Conservation (phyloP, 2,329 filamentous ascomycete genomes). For the Zalaria obscura region DNA sequence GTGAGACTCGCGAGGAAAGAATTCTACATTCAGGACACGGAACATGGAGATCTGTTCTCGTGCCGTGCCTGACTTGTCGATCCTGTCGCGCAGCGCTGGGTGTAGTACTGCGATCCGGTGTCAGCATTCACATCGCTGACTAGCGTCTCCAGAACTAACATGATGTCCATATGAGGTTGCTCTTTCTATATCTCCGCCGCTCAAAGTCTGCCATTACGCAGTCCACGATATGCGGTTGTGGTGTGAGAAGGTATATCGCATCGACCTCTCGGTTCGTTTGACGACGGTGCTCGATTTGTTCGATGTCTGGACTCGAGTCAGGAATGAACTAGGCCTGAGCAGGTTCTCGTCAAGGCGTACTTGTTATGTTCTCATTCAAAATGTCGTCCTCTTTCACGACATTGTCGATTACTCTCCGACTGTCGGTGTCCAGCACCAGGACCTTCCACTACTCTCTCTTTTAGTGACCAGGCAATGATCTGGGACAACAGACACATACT, state of each 20-base stretch:
- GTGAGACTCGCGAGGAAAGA: constrained; percentile 79
- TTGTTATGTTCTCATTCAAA: constrained; percentile 89
- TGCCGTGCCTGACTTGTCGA: constrained; percentile 56
- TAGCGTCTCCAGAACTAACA: constrained; percentile 25
- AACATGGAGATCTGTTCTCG: constrained; percentile 67
- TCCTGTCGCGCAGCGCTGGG: constrained; percentile 53
- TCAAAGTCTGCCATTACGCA: constrained; percentile 90
- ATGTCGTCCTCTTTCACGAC: constrained; percentile 92
- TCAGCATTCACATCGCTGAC: constrained; percentile 7
- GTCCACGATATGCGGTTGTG: constrained; percentile 77
- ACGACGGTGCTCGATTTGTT: constrained; percentile 78
- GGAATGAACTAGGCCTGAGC: constrained; percentile 1
- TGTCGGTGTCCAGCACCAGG: constrained; percentile 71
- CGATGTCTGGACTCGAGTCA: constrained; percentile 57
- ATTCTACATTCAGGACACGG: constrained; percentile 75
- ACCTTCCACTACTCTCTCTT: constrained; percentile 70
- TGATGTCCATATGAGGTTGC: constrained; percentile 75
- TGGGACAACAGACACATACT: constrained; percentile 10
- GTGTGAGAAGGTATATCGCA: constrained; percentile 82
- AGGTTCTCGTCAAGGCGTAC: constrained; percentile 36
- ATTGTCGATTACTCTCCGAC: constrained; percentile 78
- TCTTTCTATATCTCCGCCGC: constrained; percentile 62
- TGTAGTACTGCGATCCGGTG: constrained; percentile 42
- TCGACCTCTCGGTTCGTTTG: constrained; percentile 80
- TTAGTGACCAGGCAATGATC: too few species aligned